Percentiles rank a stretch among this genome's conserved stretches.
phyloP scores from a whole-genome alignment of 1,284 basidiomycete species.

The Cryptococcus sp. region DNA sequence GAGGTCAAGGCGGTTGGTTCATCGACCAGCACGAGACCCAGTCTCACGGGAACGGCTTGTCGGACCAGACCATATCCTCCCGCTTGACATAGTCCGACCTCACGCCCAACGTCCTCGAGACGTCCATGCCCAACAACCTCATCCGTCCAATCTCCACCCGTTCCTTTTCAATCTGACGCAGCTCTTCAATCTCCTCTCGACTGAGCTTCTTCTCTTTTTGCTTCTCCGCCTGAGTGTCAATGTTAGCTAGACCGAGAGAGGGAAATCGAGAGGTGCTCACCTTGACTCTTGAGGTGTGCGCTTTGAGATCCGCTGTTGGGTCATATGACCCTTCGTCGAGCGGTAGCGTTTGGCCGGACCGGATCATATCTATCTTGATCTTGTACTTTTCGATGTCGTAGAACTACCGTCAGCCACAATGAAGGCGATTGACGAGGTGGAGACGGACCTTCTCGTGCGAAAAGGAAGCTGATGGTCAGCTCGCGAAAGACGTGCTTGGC shows the following conservation, averaged over 20 bases:
- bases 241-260: no score
- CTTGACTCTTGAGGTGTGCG: constrained; percentile 49
- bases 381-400: constrained; percentile 79
- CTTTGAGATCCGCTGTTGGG: constrained; percentile 69
- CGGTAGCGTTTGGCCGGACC: constrained; percentile 67
- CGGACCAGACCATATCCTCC: neutral
- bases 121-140: constrained; percentile 35
- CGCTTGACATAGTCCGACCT: constrained; percentile 23
- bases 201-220: constrained; percentile 62
- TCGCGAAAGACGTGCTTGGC: constrained; percentile 33
- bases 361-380: constrained; percentile 68
- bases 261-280: constrained; percentile 47
- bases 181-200: constrained; percentile 68
- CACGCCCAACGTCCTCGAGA: constrained; percentile 36
- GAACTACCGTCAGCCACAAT: constrained; percentile 48
- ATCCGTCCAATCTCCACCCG: constrained; percentile 58
- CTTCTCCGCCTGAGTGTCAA: constrained; percentile 56
- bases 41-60: neutral
- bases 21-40: no score
- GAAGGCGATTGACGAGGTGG: neutral
- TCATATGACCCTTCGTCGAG: constrained; percentile 57
- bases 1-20: no score
- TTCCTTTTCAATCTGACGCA: constrained; percentile 73
- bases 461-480: constrained; percentile 66
- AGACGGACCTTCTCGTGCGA: constrained; percentile 70